Conservation (phyloP, 176 grass and related monocot genomes). For the Elymus sibiricus region DNA sequence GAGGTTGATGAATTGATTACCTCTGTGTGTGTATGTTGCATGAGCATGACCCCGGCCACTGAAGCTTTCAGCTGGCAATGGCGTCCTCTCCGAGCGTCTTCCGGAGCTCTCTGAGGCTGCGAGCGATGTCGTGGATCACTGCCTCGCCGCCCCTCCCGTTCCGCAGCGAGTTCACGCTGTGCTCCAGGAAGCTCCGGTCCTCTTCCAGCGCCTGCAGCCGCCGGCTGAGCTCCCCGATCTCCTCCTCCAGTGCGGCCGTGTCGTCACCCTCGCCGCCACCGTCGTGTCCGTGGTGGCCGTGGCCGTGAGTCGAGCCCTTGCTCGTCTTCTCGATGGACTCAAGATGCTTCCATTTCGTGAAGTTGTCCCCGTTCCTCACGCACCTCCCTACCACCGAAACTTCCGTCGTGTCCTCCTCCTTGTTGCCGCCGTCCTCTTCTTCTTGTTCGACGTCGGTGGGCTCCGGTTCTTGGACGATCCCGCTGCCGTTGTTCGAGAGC, state of each 20-base stretch:
- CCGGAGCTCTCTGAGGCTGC: constrained; percentile 55
- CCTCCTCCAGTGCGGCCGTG: constrained; percentile 36
- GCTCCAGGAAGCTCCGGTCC: constrained; percentile 74
- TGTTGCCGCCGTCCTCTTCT: constrained; percentile 29
- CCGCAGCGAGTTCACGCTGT: constrained; percentile 74
- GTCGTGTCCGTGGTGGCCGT: neutral
- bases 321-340: neutral
- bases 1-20: neutral
- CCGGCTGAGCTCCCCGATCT: constrained; percentile 48
- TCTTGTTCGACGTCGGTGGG: neutral
- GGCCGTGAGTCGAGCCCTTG: neutral
- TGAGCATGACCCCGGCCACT: no score
- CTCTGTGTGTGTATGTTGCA: neutral
- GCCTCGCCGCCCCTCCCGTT: constrained; percentile 42
- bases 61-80: constrained; percentile 31
- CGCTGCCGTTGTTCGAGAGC: constrained; percentile 67
- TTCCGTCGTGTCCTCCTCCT: neutral
- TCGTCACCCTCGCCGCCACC: constrained; percentile 33
- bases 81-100: constrained; percentile 24
- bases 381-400: neutral
- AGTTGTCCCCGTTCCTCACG: constrained; percentile 15
- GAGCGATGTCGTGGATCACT: constrained; percentile 66
- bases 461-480: neutral
- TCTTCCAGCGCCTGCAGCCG: constrained; percentile 67
- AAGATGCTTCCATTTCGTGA: constrained; percentile 12